phyloP scores from a whole-genome alignment of 2,329 filamentous ascomycete genomes.

The Penicillium sclerotigenum region DNA sequence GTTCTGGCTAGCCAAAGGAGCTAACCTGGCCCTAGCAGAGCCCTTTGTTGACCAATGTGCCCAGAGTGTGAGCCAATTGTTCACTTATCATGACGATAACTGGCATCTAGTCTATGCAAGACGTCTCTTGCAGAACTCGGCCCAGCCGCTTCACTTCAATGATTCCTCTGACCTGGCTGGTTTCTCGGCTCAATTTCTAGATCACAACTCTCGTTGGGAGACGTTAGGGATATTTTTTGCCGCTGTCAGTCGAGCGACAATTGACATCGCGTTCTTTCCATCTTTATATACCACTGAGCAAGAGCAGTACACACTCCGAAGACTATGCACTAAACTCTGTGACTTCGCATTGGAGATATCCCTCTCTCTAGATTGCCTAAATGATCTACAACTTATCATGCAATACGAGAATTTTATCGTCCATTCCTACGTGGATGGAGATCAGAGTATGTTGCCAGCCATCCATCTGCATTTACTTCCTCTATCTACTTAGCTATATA shows the following conservation, averaged over 20 bases:
- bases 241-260: slow-evolving; percentile 35
- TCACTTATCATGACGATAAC: slow-evolving; percentile 21
- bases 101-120: slow-evolving; percentile 26
- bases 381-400: slow-evolving; percentile 46
- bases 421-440: slow-evolving; percentile 45
- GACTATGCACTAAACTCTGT: slow-evolving; percentile 28
- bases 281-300: slow-evolving; percentile 29
- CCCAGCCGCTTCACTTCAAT: slow-evolving; percentile 16
- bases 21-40: slow-evolving; percentile 26
- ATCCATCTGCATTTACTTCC: neutral
- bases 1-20: slow-evolving; percentile 27
- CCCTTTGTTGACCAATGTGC: slow-evolving; percentile 24
- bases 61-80: slow-evolving; percentile 24
- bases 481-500: neutral
- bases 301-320: slow-evolving; percentile 26
- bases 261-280: slow-evolving; percentile 32
- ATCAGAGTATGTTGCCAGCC: slow-evolving; percentile 39
- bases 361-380: slow-evolving; percentile 36
- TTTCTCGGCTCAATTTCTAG: slow-evolving; percentile 25
- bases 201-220: slow-evolving; percentile 38
- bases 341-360: slow-evolving; percentile 40
- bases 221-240: slow-evolving; percentile 40
- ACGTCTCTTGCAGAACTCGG: slow-evolving; percentile 22
- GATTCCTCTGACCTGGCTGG: slow-evolving; percentile 11
- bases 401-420: slow-evolving; percentile 51